Conservation (phyloP, 306 rosid genomes). For the Oxytropis ochrocephala region DNA sequence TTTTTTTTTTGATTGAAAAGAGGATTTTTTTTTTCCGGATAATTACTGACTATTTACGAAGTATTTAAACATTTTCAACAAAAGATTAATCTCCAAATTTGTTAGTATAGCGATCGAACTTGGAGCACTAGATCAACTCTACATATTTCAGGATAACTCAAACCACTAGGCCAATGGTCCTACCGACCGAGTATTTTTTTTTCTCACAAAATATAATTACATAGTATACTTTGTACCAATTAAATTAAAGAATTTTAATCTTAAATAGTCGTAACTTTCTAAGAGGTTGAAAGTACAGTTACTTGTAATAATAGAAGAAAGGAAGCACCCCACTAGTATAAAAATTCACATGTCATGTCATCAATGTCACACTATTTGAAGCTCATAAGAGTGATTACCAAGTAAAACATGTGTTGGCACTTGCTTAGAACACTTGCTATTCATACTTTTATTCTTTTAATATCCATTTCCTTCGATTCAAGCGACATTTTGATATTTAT, state of each 20-base stretch:
- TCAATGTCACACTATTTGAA: slow-evolving; percentile 11
- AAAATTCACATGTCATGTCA: slow-evolving; percentile 20
- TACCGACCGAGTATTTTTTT: too few relatives aligned
- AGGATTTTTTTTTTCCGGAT: too few relatives aligned
- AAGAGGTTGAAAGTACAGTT: slow-evolving; percentile 2
- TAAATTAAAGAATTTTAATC: background rate
- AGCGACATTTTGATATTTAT: slow-evolving; percentile 15
- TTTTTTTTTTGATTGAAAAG: too few relatives aligned
- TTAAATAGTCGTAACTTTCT: slow-evolving; percentile 14
- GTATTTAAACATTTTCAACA: too few relatives aligned
- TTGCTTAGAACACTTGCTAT: background rate
- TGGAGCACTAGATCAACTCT: too few relatives aligned
- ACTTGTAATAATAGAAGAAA: slow-evolving; percentile 20
- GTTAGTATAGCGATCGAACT: too few relatives aligned
- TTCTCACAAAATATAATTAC: too few relatives aligned
- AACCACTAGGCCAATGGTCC: too few relatives aligned
- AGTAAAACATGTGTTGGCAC: slow-evolving; percentile 8
- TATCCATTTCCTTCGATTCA: slow-evolving; percentile 40
- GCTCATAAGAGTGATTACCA: slow-evolving; percentile 20
- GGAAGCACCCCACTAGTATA: background rate
- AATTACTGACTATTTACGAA: too few relatives aligned
- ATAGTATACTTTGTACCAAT: too few relatives aligned
- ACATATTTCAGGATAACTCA: too few relatives aligned
- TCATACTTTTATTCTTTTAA: background rate
- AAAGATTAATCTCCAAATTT: too few relatives aligned